phyloP scores from a whole-genome alignment of 768 basidiomycete genomes.

The Chiua virens region DNA sequence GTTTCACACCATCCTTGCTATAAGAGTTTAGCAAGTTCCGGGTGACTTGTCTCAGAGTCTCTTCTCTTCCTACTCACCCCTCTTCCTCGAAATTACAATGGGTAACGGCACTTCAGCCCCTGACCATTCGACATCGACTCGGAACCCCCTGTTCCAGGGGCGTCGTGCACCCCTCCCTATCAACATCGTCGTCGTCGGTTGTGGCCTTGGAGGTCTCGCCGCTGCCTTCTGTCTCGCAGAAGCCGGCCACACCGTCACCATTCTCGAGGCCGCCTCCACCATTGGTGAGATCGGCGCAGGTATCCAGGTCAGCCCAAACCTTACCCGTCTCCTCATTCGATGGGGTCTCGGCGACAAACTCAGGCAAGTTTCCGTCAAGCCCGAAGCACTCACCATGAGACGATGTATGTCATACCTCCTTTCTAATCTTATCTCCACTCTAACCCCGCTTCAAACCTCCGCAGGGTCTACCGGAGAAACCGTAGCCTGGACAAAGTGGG shows the following conservation, averaged over 20 bases:
- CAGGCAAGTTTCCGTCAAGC: constrained; percentile 37
- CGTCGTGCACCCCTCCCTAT: constrained; percentile 27
- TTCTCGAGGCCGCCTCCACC: constrained; percentile 42
- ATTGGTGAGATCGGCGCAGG: constrained; percentile 52
- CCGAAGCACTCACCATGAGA: constrained; percentile 39
- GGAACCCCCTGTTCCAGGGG: constrained; percentile 25
- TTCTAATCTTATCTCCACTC: neutral
- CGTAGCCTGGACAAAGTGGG: constrained; percentile 38
- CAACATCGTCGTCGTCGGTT: constrained; percentile 46
- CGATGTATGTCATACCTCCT: constrained; percentile 38
- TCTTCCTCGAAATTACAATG: too few species aligned
- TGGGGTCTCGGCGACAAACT: constrained; percentile 51
- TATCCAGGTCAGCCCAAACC: constrained; percentile 46
- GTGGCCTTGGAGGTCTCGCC: constrained; percentile 50
- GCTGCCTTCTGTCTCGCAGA: constrained; percentile 45
- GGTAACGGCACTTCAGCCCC: too few species aligned
- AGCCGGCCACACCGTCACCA: constrained; percentile 48
- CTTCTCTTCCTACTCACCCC: too few species aligned
- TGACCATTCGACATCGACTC: too few species aligned
- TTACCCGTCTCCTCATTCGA: constrained; percentile 45
- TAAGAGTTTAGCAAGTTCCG: too few species aligned
- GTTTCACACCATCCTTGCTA: too few species aligned
- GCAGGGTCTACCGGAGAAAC: constrained; percentile 35
- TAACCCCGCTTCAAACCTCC: neutral
- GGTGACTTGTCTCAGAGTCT: too few species aligned